Evolutionary conservation across 2,329 filamentous ascomycete species (phyloP).

Genomic region (Cryphonectria carpinicola): DNA sequence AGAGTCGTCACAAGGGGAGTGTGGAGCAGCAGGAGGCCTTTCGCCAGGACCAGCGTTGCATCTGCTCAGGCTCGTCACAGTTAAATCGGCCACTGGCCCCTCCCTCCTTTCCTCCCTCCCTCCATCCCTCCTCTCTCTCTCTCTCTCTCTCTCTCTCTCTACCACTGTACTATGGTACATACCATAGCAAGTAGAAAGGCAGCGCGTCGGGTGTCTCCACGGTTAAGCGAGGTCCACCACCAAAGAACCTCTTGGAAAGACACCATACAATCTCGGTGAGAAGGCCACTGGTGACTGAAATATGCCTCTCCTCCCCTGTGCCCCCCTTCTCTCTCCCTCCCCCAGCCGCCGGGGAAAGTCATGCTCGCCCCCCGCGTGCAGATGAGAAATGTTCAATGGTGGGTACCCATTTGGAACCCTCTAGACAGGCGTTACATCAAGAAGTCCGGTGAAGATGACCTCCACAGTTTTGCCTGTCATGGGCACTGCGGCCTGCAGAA

Average conservation of each 20-base stretch:
- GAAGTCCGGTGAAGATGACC: background rate
- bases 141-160: background rate
- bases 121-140: too few species aligned
- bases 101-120: too few species aligned
- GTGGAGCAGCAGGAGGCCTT: background rate
- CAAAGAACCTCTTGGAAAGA: background rate
- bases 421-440: background rate
- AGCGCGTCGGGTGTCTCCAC: background rate
- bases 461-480: background rate
- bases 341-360: background rate
- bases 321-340: too few species aligned
- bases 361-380: background rate
- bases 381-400: background rate
- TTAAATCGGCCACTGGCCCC: background rate
- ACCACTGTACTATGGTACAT: background rate
- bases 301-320: background rate
- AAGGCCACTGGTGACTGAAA: background rate
- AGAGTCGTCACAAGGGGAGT: background rate
- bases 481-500: background rate
- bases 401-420: background rate
- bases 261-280: conserved; percentile 7
- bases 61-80: background rate
- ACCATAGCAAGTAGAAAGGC: background rate
- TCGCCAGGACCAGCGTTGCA: conserved; percentile 2
- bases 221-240: background rate